Conservation (phyloP, 2,329 filamentous ascomycete species). For the Alternaria sp. region DNA sequence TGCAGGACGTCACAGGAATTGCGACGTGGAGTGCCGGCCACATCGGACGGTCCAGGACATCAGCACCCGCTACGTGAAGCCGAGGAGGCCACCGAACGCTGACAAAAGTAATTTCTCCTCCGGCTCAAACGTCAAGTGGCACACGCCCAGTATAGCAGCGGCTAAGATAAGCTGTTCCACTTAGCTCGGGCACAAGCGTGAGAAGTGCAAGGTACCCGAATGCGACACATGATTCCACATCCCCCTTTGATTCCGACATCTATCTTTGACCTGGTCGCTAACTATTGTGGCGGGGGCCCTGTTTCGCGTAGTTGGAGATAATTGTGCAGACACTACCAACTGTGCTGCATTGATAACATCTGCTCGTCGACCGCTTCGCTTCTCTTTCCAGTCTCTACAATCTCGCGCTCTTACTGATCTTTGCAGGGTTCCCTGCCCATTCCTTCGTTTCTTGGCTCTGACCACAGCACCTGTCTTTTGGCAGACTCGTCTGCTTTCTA, state of each 20-base stretch:
- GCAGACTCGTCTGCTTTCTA: conserved; percentile 11
- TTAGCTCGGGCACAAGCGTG: conserved; percentile 14
- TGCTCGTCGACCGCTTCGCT: conserved; percentile 16
- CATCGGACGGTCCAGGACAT: conserved; percentile 1
- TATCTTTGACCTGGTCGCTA: conserved; percentile 18
- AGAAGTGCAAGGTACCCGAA: conserved; percentile 8
- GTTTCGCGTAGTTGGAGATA: conserved; percentile 15
- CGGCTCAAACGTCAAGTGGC: conserved; percentile 14
- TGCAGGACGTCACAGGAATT: conserved; percentile 8
- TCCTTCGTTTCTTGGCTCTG: conserved; percentile 16
- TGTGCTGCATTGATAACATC: conserved; percentile 22
- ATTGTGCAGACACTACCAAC: conserved; percentile 20
- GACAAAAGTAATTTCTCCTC: conserved; percentile 17
- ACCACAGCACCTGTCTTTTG: conserved; percentile 4
- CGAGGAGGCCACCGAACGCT: conserved; percentile 9
- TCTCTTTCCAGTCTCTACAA: conserved; percentile 16
- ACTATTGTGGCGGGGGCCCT: conserved; percentile 11
- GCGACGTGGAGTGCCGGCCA: conserved; percentile 1
- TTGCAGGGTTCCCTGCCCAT: conserved; percentile 22
- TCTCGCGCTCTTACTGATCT: conserved; percentile 8
- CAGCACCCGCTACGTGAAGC: conserved; percentile 14
- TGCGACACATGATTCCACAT: conserved; percentile 5
- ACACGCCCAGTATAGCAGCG: conserved; percentile 16
- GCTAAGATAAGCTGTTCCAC: conserved; percentile 13
- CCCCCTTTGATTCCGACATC: conserved; percentile 6